Percentiles rank a stretch among this genome's conserved stretches.
Evolutionary conservation across 306 rosid genomes (phyloP).

Genomic region (Quercus suber): DNA sequence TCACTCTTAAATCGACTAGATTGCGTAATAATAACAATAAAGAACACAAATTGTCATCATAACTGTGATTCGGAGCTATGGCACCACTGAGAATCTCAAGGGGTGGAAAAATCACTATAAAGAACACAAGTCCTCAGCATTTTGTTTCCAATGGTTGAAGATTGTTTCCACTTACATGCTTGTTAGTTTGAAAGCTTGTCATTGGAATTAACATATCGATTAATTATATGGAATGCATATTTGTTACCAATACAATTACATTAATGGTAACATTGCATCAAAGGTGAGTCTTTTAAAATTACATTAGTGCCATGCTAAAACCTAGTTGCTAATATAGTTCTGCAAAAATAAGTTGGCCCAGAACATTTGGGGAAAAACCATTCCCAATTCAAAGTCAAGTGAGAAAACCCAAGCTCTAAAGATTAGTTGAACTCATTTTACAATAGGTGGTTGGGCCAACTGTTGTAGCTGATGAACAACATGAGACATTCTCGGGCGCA

Average conservation of each 20-base stretch:
- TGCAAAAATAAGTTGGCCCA: not conserved
- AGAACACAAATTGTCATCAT: not conserved
- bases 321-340: not conserved
- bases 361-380: not conserved
- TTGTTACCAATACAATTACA: not conserved
- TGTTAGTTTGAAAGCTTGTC: not conserved
- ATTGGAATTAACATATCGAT: not conserved
- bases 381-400: not conserved
- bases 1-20: not conserved
- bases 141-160: not conserved
- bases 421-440: conserved; percentile 30
- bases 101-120: not conserved
- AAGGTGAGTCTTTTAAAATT: not conserved
- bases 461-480: conserved; percentile 97
- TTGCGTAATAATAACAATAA: not conserved
- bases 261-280: not conserved
- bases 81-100: not conserved
- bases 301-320: not conserved
- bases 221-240: not conserved
- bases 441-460: conserved; percentile 48
- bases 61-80: not conserved
- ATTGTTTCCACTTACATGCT: not conserved
- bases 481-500: conserved; percentile 99
- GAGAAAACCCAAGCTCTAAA: not conserved
- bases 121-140: not conserved